These are phyloP conservation scores for Camelina neglecta DNA, from an alignment of 345 rosid genomes.

Conservation along the genomic window DNA sequence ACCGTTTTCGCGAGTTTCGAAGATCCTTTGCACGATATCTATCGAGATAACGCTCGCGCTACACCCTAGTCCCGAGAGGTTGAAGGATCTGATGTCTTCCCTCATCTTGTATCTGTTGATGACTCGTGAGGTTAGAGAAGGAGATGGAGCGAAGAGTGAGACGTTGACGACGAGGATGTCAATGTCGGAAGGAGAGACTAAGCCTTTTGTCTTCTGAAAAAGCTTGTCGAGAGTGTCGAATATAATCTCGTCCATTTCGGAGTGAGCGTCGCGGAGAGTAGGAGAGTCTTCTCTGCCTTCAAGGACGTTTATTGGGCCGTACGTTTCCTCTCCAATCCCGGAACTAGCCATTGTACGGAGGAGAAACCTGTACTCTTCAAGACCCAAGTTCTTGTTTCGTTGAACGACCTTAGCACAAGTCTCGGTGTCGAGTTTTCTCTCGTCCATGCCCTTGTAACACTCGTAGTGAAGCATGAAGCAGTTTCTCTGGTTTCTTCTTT, in stretches of 20 bases:
- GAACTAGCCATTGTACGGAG: conserved; percentile 61
- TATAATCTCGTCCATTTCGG: conserved; percentile 65
- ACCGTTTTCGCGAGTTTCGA: conserved; percentile 50
- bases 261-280: conserved; percentile 46
- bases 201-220: conserved; percentile 48
- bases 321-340: conserved; percentile 77
- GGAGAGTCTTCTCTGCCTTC: conserved; percentile 60
- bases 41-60: conserved; percentile 61
- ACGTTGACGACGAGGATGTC: conserved; percentile 72
- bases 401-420: conserved; percentile 50
- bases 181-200: conserved; percentile 56
- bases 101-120: conserved; percentile 74
- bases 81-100: conserved; percentile 61
- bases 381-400: conserved; percentile 62
- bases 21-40: conserved; percentile 50
- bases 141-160: conserved; percentile 65
- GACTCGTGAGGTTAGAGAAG: conserved; percentile 67
- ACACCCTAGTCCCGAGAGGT: conserved; percentile 75
- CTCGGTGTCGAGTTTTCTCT: conserved; percentile 59
- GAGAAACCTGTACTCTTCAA: conserved; percentile 70
- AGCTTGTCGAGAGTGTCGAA: conserved; percentile 63
- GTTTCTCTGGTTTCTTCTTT: conserved; percentile 43
- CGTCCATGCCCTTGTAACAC: conserved; percentile 59
- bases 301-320: conserved; percentile 59
- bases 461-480: conserved; percentile 77